phyloP scores from a whole-genome alignment of 306 rosid genomes.

The Acmispon strigosus region DNA sequence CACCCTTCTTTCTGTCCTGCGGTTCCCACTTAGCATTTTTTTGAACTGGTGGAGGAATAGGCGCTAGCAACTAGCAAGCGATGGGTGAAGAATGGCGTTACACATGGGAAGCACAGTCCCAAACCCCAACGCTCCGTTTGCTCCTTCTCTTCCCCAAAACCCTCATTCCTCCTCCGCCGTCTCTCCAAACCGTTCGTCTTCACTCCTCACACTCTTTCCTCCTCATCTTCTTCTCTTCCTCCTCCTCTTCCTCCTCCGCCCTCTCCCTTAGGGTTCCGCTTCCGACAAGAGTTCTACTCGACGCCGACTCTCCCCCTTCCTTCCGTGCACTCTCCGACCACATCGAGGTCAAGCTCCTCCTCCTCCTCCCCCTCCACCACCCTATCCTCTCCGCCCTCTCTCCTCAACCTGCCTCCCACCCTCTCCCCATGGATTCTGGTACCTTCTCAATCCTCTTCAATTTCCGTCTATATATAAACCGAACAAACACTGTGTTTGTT shows the following conservation, averaged over 20 bases:
- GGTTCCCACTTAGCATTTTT: too few relatives aligned
- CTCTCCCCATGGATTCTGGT: conserved; percentile 59
- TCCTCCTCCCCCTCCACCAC: conserved; percentile 79
- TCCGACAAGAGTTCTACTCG: conserved; percentile 56
- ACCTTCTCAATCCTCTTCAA: not conserved
- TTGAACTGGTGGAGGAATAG: too few relatives aligned
- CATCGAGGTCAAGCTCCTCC: conserved; percentile 68
- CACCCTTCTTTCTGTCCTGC: too few relatives aligned
- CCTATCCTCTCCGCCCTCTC: conserved; percentile 45
- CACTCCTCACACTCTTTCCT: conserved; percentile 36
- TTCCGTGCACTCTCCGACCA: conserved; percentile 56
- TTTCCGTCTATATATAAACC: not conserved
- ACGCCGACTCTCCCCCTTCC: conserved; percentile 47
- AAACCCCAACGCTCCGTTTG: conserved; percentile 66
- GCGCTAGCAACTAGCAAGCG: too few relatives aligned
- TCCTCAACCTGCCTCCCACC: conserved; percentile 10
- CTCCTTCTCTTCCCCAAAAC: conserved; percentile 35
- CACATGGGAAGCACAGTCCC: conserved; percentile 88
- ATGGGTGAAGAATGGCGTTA: conserved; percentile 65
- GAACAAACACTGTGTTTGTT: not conserved
- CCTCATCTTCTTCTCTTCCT: not conserved
- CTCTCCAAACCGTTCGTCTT: conserved; percentile 35
- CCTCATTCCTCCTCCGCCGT: conserved; percentile 29
- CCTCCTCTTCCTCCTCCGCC: not conserved
- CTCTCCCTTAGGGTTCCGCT: conserved; percentile 60